Base-by-base conservation (phyloP, 495 filamentous ascomycete species). In the Penicillium herquei region DNA sequence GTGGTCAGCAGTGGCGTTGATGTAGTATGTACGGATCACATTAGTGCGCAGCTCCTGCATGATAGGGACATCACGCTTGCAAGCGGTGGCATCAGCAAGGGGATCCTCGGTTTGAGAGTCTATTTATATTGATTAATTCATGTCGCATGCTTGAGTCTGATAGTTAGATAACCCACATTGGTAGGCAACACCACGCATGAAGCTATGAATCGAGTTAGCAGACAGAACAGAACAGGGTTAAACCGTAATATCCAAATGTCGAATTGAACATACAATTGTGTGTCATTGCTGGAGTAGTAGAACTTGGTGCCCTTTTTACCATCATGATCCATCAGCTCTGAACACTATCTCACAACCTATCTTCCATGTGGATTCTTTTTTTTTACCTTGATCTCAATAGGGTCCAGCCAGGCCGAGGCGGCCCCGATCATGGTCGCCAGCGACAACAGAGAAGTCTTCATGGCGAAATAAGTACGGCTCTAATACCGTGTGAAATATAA, bases 11-110 rank as follows among this genome's bases (percentile, higher is more conserved):
- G 78, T 82, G 14, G 94, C 86, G 72, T 98, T 84, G 67, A 98
- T 83, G 63, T 90, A 90, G 72, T 98, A 98, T 14, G 92, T 90
- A 64, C 94, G 93, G 67, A 98, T 91, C 30, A 85, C 84, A 74
- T 98, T 98, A 64, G 92, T 93, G 54, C 81, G 78, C 37, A 96
- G 79, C 59, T 88, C 79, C 67, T 82, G 61, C 47, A 98, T 80
- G 57, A 85, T 75, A n/a, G 91, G 90, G 34, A 98, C 73, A 70
- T 98, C 94, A 56, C 92, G 88, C 60, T 78, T 73, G 78, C 93
- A 97, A 54, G 73, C 69, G 14, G 77, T 69, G 14, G 66, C 68
- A 72, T 96, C 80, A 50, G 90, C 82, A 34, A 98, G 80, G 49
- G 94, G 92, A 59, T 88, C 85, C 14, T 56, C 35, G 31, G 41